Percentiles rank a stretch among this genome's conserved stretches.
phyloP scores from a whole-genome alignment of 345 rosid species.

The Passiflora organensis region DNA sequence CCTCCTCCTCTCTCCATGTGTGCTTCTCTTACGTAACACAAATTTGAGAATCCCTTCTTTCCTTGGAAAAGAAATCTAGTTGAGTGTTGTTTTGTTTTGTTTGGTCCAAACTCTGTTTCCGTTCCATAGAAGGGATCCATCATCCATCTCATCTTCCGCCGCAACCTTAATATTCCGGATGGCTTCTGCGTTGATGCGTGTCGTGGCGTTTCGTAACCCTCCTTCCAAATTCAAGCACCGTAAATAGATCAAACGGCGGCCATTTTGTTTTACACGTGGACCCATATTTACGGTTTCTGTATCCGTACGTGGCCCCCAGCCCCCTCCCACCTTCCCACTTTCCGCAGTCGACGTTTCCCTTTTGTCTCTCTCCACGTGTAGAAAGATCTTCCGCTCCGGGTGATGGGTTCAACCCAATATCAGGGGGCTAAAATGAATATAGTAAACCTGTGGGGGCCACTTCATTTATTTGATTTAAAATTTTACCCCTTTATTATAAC shows the following conservation, averaged over 20 bases:
- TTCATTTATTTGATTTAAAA: too few relatives aligned
- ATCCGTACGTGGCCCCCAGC: not conserved
- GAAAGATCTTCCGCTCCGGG: not conserved
- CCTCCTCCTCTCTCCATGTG: not conserved
- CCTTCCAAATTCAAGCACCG: slow-evolving; percentile 24
- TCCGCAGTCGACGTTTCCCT: slow-evolving; percentile 14
- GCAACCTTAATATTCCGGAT: too few relatives aligned
- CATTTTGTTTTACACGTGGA: slow-evolving; percentile 25
- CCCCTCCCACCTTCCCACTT: slow-evolving; percentile 8
- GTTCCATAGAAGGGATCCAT: too few relatives aligned
- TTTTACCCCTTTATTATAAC: too few relatives aligned
- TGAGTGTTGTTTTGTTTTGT: not conserved
- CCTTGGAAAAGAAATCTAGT: not conserved
- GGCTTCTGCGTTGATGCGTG: not conserved
- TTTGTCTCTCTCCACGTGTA: slow-evolving; percentile 12
- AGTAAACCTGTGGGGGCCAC: not conserved
- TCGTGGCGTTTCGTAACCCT: not conserved
- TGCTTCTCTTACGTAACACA: not conserved
- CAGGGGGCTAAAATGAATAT: not conserved
- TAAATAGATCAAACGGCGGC: not conserved
- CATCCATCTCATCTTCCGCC: too few relatives aligned
- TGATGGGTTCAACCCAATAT: not conserved
- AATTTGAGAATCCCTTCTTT: too few relatives aligned
- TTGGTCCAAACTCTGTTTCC: too few relatives aligned
- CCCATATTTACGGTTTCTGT: not conserved